Conservation (phyloP, 78 protist species). For the Dictyostelium firmibasis region DNA sequence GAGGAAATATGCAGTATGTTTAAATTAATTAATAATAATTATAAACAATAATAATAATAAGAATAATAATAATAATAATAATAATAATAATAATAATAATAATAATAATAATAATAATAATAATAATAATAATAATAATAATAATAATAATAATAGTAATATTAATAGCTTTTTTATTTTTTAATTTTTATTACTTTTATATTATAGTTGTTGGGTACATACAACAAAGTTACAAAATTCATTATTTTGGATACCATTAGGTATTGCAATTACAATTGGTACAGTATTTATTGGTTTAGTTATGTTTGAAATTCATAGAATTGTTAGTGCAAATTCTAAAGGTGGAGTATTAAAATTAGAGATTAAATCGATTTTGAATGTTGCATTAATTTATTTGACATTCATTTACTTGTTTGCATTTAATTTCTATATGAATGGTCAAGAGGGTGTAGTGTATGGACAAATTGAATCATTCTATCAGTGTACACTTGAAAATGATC, state of each 20-base stretch:
- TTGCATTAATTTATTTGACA: conserved; percentile 43
- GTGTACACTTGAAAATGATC: neutral
- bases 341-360: neutral
- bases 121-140: too few relatives aligned
- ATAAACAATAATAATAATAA: too few relatives aligned
- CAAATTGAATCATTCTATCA: neutral
- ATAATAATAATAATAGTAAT: too few relatives aligned
- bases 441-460: neutral
- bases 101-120: too few relatives aligned
- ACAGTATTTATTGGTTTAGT: neutral
- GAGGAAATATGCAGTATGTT: conserved; percentile 11
- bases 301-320: conserved; percentile 36
- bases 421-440: conserved; percentile 21
- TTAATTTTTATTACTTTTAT: neutral
- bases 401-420: conserved; percentile 13
- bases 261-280: conserved; percentile 5
- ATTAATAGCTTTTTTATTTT: neutral
- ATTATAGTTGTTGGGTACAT: conserved; percentile 39
- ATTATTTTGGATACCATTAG: conserved; percentile 53
- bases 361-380: conserved; percentile 26
- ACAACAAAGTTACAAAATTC: conserved; percentile 10
- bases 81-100: too few relatives aligned
- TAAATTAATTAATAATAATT: too few relatives aligned
- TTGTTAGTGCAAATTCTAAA: neutral
- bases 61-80: too few relatives aligned